Conservation (phyloP, 1,284 basidiomycete genomes). For the Leccinum olivaceoglutinosum region DNA sequence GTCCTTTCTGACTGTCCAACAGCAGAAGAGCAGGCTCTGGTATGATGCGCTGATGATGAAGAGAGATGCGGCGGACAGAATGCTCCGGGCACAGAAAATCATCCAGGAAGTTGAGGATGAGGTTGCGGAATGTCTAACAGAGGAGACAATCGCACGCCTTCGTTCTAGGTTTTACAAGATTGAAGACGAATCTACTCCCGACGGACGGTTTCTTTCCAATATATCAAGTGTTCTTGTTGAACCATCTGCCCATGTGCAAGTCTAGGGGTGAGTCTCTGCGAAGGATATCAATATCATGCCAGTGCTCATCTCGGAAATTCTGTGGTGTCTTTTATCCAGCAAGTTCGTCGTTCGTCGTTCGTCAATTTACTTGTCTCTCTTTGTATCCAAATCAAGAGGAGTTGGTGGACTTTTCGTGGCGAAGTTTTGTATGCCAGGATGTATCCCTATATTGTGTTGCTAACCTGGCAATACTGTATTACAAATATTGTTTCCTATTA, state of each 20-base stretch:
- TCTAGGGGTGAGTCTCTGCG: neutral
- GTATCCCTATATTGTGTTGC: too few species aligned
- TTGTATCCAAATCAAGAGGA: neutral
- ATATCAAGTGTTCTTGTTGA: neutral
- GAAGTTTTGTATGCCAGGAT: neutral
- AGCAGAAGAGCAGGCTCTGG: neutral
- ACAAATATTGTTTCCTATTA: too few species aligned
- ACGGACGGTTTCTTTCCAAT: neutral
- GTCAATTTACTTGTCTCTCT: neutral
- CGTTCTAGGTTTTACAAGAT: neutral
- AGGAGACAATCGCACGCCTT: neutral
- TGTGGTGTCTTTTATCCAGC: too few species aligned
- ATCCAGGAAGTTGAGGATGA: neutral
- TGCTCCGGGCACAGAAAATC: neutral
- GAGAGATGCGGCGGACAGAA: neutral
- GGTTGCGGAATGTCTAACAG: neutral
- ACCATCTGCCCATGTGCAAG: neutral
- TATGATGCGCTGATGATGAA: neutral
- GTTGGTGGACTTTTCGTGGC: neutral
- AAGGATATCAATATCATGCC: neutral
- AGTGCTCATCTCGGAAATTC: neutral
- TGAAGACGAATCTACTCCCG: neutral
- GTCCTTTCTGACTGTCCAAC: neutral
- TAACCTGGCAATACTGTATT: too few species aligned
- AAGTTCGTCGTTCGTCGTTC: neutral